Conservation (phyloP, 805 yeast species). For the Cyberlindnera maritima region DNA sequence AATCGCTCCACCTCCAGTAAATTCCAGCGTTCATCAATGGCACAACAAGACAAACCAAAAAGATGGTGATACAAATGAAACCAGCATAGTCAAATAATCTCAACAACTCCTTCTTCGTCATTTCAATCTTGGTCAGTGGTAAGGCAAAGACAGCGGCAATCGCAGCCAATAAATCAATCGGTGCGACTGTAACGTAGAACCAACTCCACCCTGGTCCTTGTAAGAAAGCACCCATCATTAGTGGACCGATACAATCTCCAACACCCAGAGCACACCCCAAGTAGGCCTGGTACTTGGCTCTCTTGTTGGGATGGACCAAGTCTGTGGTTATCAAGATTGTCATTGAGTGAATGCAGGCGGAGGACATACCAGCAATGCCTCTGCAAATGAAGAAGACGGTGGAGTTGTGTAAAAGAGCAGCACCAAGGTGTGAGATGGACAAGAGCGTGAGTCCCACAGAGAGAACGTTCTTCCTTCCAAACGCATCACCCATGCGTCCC, state of each 20-base stretch:
- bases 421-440: slow-evolving; percentile 43
- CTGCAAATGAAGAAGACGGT: slow-evolving; percentile 47
- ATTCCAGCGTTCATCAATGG: slow-evolving; percentile 14
- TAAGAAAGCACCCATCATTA: slow-evolving; percentile 50
- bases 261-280: slow-evolving; percentile 48
- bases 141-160: neutral
- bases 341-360: slow-evolving; percentile 50
- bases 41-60: slow-evolving; percentile 12
- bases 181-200: slow-evolving; percentile 49
- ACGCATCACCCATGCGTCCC: slow-evolving; percentile 55
- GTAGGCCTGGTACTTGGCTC: slow-evolving; percentile 57
- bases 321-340: slow-evolving; percentile 52
- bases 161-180: slow-evolving; percentile 13
- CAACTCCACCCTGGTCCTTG: slow-evolving; percentile 45
- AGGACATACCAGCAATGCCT: slow-evolving; percentile 54
- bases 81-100: slow-evolving; percentile 11
- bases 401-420: slow-evolving; percentile 46
- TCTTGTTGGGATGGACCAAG: slow-evolving; percentile 44
- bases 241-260: slow-evolving; percentile 56
- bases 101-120: slow-evolving; percentile 2
- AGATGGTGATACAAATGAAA: slow-evolving; percentile 2
- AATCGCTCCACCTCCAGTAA: slow-evolving; percentile 7
- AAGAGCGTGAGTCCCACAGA: slow-evolving; percentile 38
- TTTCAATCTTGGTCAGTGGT: neutral
- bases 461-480: slow-evolving; percentile 48